phyloP scores from a whole-genome alignment of 257 asterid genomes.

The Solanum chiquidenum region DNA sequence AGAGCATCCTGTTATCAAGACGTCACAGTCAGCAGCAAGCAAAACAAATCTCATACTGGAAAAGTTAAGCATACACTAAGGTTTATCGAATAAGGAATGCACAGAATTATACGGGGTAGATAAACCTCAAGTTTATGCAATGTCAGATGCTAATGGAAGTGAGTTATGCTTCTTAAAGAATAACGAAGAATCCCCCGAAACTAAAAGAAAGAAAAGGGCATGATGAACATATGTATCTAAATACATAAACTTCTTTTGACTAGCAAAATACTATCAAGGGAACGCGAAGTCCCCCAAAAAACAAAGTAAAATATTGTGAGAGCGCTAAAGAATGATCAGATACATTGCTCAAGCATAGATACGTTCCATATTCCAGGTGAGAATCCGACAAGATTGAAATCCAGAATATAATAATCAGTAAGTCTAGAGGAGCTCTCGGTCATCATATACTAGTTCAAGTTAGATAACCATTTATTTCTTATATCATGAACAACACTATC shows the following conservation, averaged over 20 bases:
- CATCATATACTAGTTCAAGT: background rate
- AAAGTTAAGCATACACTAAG: background rate
- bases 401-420: background rate
- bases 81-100: background rate
- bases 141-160: background rate
- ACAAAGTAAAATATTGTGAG: background rate
- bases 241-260: background rate
- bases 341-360: background rate
- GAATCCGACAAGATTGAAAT: background rate
- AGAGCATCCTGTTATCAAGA: slow-evolving; percentile 28
- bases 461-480: background rate
- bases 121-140: background rate
- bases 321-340: background rate
- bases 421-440: background rate
- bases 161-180: background rate
- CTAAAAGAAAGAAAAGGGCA: background rate
- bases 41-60: background rate
- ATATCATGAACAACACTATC: background rate
- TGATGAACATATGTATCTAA: background rate
- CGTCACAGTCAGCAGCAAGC: background rate
- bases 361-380: background rate
- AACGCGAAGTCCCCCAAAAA: background rate
- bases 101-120: background rate
- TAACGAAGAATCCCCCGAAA: background rate
- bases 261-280: background rate